Conservation (phyloP, 257 asterid species). For the Datura wrightii region DNA sequence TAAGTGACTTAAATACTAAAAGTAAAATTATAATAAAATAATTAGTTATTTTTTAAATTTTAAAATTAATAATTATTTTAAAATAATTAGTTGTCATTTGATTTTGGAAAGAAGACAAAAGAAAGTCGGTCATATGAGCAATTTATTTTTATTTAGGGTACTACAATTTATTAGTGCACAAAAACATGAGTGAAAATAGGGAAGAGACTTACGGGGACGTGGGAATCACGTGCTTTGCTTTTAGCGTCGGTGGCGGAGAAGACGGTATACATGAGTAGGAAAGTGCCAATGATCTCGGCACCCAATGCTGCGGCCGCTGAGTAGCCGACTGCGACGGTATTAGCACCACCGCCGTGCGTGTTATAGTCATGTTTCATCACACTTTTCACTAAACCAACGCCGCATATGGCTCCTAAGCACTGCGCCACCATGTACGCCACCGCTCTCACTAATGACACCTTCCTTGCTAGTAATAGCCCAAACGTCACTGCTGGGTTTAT, state of each 20-base stretch:
- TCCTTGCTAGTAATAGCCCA: constrained; percentile 38
- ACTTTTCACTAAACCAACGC: constrained; percentile 36
- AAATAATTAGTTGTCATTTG: no score
- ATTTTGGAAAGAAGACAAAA: no score
- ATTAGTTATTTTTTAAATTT: no score
- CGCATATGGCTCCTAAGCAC: constrained; percentile 38
- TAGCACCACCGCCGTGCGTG: constrained; percentile 34
- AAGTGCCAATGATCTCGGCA: constrained; percentile 38
- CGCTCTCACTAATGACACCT: constrained; percentile 32
- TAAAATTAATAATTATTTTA: no score
- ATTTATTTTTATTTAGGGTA: no score
- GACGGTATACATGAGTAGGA: constrained; percentile 36
- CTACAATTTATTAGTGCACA: no score
- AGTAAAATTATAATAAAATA: no score
- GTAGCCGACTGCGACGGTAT: constrained; percentile 33
- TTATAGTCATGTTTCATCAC: constrained; percentile 23
- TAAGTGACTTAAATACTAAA: no score
- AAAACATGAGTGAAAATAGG: no score
- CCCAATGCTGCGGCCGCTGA: constrained; percentile 28
- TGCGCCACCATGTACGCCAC: constrained; percentile 32
- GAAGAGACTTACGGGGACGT: constrained; percentile 34
- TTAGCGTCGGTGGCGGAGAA: constrained; percentile 39
- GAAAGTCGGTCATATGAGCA: no score
- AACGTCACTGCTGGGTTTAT: constrained; percentile 40
- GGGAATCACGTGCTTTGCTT: constrained; percentile 39